These are phyloP conservation scores for Phytophthora constricta DNA, from an alignment of 352 stramenopile genomes.

Conservation along the genomic window DNA sequence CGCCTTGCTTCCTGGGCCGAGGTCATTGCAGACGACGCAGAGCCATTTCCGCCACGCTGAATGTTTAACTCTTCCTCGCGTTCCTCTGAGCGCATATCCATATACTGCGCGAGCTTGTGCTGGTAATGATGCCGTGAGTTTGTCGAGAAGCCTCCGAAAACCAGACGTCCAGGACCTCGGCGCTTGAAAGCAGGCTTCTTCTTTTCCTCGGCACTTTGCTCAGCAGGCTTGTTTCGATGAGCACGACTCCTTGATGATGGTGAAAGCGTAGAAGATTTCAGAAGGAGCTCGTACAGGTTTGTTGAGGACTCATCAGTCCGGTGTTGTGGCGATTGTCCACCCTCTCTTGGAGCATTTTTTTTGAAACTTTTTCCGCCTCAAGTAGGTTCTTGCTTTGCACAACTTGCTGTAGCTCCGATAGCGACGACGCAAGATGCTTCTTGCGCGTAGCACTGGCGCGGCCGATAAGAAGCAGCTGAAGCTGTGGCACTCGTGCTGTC, in stretches of 20 bases:
- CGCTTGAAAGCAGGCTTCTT: conserved; percentile 38
- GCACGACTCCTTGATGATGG: conserved; percentile 39
- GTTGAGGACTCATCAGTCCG: background rate
- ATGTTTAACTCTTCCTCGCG: conserved; percentile 82
- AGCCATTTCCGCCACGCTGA: conserved; percentile 41
- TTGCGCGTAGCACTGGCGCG: conserved; percentile 45
- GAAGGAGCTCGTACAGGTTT: conserved; percentile 54
- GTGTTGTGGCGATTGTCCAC: background rate
- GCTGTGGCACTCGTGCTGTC: conserved; percentile 73
- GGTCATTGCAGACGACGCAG: conserved; percentile 25
- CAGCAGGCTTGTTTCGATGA: conserved; percentile 12
- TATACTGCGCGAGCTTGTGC: conserved; percentile 82
- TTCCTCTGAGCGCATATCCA: conserved; percentile 63
- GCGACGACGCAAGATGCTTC: conserved; percentile 43
- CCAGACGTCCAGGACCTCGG: conserved; percentile 58
- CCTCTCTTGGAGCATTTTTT: background rate
- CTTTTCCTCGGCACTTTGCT: conserved; percentile 28
- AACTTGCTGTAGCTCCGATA: conserved; percentile 71
- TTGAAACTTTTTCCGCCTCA: conserved; percentile 10
- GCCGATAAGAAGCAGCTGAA: conserved; percentile 75
- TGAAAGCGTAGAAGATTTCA: conserved; percentile 33
- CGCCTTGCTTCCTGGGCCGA: conserved; percentile 58
- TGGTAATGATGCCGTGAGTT: conserved; percentile 71
- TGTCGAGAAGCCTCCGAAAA: conserved; percentile 79
- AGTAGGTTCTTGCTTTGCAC: conserved; percentile 58